These are phyloP conservation scores for Solanum hybrid DNA, from an alignment of 305 asterid species.

Conservation along the genomic window DNA sequence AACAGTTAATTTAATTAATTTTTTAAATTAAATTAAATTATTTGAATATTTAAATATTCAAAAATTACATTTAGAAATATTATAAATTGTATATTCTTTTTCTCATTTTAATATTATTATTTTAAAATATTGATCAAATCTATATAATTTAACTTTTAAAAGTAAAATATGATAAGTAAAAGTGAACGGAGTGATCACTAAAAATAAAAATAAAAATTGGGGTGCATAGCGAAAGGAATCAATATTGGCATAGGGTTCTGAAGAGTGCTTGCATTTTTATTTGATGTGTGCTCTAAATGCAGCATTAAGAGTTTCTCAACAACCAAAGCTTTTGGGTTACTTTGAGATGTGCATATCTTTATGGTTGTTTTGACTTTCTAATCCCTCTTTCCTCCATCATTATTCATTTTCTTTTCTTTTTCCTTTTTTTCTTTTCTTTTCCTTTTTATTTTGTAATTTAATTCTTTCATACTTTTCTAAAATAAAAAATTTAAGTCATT, in stretches of 20 bases:
- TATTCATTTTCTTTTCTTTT: not conserved
- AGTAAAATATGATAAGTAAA: no score
- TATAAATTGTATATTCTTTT: no score
- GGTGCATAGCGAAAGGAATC: no score
- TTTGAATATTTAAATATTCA: no score
- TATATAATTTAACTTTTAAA: no score
- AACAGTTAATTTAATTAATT: no score
- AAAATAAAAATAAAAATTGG: no score
- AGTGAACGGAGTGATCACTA: no score
- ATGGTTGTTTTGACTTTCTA: conserved; percentile 22
- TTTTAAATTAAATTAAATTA: no score
- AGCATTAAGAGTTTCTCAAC: conserved; percentile 32
- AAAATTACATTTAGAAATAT: no score
- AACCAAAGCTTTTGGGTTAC: conserved; percentile 24
- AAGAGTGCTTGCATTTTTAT: not conserved
- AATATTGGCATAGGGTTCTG: conserved; percentile 13
- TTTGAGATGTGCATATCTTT: conserved; percentile 19
- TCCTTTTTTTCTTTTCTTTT: not conserved
- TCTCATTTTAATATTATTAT: no score
- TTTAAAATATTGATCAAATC: no score
- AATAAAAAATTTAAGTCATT: not conserved
- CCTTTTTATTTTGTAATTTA: not conserved
- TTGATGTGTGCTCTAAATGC: conserved; percentile 15
- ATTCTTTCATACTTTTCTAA: not conserved
- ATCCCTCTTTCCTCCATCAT: conserved; percentile 1